A percentile compares a stretch with the other conserved stretches of the same genome.
These are phyloP conservation scores for Trebouxia sp. DNA, from an alignment of 139 green algal species.

Conservation along the genomic window DNA sequence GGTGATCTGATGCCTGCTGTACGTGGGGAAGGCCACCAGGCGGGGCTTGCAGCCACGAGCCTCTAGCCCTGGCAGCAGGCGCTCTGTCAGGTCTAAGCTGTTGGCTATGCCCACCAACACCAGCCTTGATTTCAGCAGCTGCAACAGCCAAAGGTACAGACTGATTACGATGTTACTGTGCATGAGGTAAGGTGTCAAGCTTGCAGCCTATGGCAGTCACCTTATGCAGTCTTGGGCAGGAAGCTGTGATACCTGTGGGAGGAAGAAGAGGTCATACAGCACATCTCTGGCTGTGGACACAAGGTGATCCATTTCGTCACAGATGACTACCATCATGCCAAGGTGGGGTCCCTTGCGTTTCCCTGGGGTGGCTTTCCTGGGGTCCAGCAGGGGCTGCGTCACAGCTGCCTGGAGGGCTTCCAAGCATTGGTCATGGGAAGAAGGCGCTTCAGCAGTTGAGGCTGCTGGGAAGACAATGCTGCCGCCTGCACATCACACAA, in stretches of 20 bases:
- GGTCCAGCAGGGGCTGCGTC: background rate
- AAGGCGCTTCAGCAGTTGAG: constrained; percentile 9
- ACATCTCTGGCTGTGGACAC: constrained; percentile 30
- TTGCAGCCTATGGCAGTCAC: too few species aligned
- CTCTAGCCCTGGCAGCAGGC: constrained; percentile 30
- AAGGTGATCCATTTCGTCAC: constrained; percentile 67
- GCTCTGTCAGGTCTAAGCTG: constrained; percentile 53
- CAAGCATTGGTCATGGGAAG: constrained; percentile 1
- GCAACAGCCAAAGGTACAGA: background rate
- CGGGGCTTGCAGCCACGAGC: constrained; percentile 33
- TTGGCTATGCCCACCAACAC: constrained; percentile 65
- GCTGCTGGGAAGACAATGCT: constrained; percentile 7
- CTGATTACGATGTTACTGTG: too few species aligned
- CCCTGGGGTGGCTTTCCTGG: background rate
- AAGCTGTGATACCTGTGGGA: constrained; percentile 35
- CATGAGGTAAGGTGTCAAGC: too few species aligned
- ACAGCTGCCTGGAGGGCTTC: background rate
- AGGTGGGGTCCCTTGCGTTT: background rate
- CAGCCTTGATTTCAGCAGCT: constrained; percentile 45
- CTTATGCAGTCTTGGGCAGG: background rate
- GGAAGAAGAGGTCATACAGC: constrained; percentile 39
- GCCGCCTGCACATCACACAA: constrained; percentile 26
- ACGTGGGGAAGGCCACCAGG: constrained; percentile 39
- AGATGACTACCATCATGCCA: constrained; percentile 57
- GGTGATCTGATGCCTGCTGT: constrained; percentile 23